Evolutionary conservation across 306 rosid species (phyloP).

Genomic region (Rosa chinensis): DNA sequence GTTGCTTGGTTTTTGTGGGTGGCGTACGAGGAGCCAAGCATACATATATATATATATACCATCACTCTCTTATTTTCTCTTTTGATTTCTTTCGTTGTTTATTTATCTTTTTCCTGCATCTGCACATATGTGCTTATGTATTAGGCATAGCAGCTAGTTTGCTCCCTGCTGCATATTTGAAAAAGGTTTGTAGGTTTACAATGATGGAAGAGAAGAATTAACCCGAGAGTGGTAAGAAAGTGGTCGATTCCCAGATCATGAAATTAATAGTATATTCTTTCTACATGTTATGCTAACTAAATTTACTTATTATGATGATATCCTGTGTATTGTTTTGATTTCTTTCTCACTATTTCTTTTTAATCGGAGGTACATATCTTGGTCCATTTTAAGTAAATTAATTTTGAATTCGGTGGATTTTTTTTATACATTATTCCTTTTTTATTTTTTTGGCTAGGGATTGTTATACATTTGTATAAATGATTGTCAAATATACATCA

Average conservation of each 20-base stretch:
- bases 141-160: background rate
- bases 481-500: background rate
- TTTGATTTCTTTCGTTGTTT: background rate
- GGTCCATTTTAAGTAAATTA: no score
- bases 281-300: background rate
- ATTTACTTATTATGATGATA: background rate
- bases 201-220: background rate
- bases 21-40: slow-evolving; percentile 49
- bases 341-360: background rate
- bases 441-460: background rate
- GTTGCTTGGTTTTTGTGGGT: slow-evolving; percentile 29
- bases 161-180: background rate
- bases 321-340: background rate
- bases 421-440: background rate
- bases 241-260: background rate
- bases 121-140: background rate
- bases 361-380: background rate
- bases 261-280: background rate
- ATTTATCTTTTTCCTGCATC: background rate
- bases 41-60: background rate
- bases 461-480: background rate
- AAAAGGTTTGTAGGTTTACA: background rate
- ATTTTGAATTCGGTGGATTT: background rate
- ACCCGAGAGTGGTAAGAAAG: background rate
- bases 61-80: background rate